phyloP scores from a whole-genome alignment of 2,329 filamentous ascomycete species.

The Neofusicoccum umdonicola region DNA sequence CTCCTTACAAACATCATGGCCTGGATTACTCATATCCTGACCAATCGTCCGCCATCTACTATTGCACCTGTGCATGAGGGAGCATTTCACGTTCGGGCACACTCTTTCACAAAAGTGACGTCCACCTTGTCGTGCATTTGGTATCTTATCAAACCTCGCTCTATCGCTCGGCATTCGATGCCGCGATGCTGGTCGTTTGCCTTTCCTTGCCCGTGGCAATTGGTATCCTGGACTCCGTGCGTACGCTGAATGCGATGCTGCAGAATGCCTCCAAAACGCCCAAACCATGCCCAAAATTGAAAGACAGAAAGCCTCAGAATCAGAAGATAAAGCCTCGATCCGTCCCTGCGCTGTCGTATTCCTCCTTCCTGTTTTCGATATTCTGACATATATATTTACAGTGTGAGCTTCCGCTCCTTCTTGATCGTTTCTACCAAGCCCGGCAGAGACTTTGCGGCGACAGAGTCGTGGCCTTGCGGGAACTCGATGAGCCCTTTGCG shows the following conservation, averaged over 20 bases:
- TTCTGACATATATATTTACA: not conserved
- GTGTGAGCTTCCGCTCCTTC: constrained; percentile 2
- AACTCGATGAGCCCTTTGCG: constrained; percentile 17
- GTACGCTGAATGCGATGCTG: not conserved
- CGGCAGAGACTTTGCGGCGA: constrained; percentile 6
- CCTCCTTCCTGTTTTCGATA: not conserved
- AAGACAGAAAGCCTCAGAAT: not conserved
- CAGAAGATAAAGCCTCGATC: not conserved
- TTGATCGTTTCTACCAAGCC: not conserved
- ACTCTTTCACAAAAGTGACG: not conserved
- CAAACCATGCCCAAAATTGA: not conserved
- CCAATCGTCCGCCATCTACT: not conserved
- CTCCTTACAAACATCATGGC: not conserved
- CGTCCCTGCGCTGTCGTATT: not conserved
- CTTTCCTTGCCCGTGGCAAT: not conserved
- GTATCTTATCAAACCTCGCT: not conserved
- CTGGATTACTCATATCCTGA: not conserved
- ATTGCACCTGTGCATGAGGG: not conserved
- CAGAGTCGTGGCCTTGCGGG: constrained; percentile 10
- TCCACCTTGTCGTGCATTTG: not conserved
- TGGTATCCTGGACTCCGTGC: not conserved
- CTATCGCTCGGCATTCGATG: not conserved
- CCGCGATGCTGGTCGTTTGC: not conserved
- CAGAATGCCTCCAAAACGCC: not conserved
- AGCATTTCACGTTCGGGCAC: not conserved